These are phyloP conservation scores for Nepenthes gracilis DNA, from an alignment of 148 eudicot genomes.

Conservation along the genomic window DNA sequence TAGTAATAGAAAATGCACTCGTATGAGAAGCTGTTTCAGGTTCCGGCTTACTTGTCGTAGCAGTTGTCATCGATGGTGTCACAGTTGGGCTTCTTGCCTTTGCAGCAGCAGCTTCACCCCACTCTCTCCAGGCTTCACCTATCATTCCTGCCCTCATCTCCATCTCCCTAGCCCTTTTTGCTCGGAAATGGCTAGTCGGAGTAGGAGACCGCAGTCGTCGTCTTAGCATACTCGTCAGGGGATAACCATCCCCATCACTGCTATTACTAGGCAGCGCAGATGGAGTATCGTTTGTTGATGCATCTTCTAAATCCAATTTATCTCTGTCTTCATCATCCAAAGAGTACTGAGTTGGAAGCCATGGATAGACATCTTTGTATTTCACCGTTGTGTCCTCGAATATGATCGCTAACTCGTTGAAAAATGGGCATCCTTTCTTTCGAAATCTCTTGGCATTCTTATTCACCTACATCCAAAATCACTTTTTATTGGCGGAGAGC, in stretches of 20 bases:
- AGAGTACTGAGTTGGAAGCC: constrained; percentile 1
- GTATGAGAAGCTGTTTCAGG: neutral
- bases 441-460: constrained; percentile 10
- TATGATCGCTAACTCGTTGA: constrained; percentile 10
- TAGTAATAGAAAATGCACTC: constrained; percentile 18
- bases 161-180: constrained; percentile 1
- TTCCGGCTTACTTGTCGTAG: neutral
- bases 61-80: constrained; percentile 4
- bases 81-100: constrained; percentile 5
- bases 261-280: constrained; percentile 9
- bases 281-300: constrained; percentile 13
- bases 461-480: constrained; percentile 4
- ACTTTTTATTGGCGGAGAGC: neutral
- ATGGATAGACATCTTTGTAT: constrained; percentile 9
- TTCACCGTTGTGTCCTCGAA: constrained; percentile 5
- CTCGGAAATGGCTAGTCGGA: constrained; percentile 11
- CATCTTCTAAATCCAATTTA: constrained; percentile 7
- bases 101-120: constrained; percentile 7
- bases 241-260: constrained; percentile 6
- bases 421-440: constrained; percentile 9
- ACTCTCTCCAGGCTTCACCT: constrained; percentile 2
- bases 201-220: constrained; percentile 7
- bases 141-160: neutral
- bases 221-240: neutral
- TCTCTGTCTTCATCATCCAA: constrained; percentile 1